Evolutionary conservation across 345 rosid species (phyloP).

Genomic region (Lepidium sativum): DNA sequence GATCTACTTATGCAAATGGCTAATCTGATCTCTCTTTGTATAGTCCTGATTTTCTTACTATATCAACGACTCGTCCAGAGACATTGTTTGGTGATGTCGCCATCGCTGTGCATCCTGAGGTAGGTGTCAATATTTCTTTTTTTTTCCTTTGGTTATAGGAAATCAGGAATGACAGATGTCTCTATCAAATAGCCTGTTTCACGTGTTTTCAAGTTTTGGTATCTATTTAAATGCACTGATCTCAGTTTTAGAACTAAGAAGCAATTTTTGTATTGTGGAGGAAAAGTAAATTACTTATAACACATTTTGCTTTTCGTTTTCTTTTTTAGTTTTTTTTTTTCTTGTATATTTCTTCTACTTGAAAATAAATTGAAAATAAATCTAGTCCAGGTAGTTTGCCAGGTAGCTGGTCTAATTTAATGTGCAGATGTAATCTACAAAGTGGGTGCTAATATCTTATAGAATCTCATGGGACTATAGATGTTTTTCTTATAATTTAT

Average conservation of each 20-base stretch:
- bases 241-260: neutral
- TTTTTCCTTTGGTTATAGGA: neutral
- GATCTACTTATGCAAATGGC: neutral
- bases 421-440: neutral
- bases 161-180: neutral
- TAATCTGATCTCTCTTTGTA: slow-evolving; percentile 23
- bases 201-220: neutral
- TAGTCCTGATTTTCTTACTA: slow-evolving; percentile 77
- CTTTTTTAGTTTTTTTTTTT: neutral
- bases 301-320: neutral
- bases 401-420: neutral
- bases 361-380: neutral
- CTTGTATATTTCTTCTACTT: neutral
- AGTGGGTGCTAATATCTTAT: neutral
- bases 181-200: slow-evolving; percentile 1
- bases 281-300: neutral
- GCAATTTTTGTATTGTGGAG: neutral
- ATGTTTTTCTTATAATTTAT: neutral
- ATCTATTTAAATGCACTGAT: neutral
- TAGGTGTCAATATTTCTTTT: slow-evolving; percentile 6
- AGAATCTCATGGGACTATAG: neutral
- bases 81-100: slow-evolving; percentile 97
- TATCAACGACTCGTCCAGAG: slow-evolving; percentile 98
- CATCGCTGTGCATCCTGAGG: slow-evolving; percentile 89
- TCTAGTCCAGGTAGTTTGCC: neutral